Percentiles rank a stretch among this genome's conserved stretches.
These are phyloP conservation scores for Kazachstania africana DNA, from an alignment of 805 yeast species.

Conservation along the genomic window DNA sequence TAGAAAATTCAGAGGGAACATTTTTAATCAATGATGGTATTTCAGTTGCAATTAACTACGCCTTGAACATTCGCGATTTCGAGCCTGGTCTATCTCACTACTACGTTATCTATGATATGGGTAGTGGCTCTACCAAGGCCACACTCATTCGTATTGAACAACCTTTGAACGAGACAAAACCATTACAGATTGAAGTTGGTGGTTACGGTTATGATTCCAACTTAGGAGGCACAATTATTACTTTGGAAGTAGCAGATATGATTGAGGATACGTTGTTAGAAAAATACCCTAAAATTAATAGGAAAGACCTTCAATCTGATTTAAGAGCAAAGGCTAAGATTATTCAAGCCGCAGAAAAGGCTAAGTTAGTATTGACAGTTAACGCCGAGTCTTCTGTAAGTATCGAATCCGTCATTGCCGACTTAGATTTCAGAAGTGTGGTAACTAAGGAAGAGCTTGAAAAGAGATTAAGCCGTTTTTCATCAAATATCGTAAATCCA, in stretches of 20 bases:
- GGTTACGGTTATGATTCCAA: slow-evolving; percentile 58
- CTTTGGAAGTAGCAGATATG: slow-evolving; percentile 49
- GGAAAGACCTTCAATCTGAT: slow-evolving; percentile 32
- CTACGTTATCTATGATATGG: slow-evolving; percentile 77
- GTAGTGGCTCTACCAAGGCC: slow-evolving; percentile 84
- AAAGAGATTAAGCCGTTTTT: slow-evolving; percentile 25
- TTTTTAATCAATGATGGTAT: slow-evolving; percentile 80
- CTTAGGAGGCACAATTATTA: slow-evolving; percentile 69
- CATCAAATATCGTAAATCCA: slow-evolving; percentile 39
- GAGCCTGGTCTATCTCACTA: slow-evolving; percentile 31
- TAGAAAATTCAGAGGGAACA: slow-evolving; percentile 46
- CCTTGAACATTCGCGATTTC: slow-evolving; percentile 26
- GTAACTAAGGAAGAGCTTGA: slow-evolving; percentile 81
- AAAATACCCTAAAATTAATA: slow-evolving; percentile 28
- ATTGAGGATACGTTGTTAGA: slow-evolving; percentile 48
- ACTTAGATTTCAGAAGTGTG: slow-evolving; percentile 55
- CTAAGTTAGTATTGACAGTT: slow-evolving; percentile 78
- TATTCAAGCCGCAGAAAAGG: slow-evolving; percentile 78
- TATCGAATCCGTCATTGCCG: slow-evolving; percentile 64
- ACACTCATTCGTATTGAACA: slow-evolving; percentile 59
- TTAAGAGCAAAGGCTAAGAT: slow-evolving; percentile 55
- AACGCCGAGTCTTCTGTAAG: slow-evolving; percentile 68
- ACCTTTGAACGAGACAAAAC: slow-evolving; percentile 30
- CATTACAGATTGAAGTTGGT: slow-evolving; percentile 45
- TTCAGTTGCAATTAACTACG: slow-evolving; percentile 81